Evolutionary conservation across 306 rosid species (phyloP).

Genomic region (Prunus campanulata): DNA sequence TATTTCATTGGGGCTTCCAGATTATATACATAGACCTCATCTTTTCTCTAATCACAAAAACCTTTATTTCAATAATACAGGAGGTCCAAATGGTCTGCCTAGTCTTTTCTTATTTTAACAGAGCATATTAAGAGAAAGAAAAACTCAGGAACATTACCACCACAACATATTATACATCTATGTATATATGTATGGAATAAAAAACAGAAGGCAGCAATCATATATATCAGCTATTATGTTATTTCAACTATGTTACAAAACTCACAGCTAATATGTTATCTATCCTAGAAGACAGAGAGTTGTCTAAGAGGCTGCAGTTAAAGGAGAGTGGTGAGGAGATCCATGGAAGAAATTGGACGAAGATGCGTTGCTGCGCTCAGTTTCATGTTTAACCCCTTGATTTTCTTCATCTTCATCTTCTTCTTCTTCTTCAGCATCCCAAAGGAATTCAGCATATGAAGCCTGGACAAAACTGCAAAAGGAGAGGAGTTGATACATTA

Average conservation of each 20-base stretch:
- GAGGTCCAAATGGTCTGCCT: not conserved
- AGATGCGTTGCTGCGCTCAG: constrained; percentile 23
- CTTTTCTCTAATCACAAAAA: not conserved
- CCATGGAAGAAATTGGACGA: constrained; percentile 37
- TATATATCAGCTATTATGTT: constrained; percentile 1
- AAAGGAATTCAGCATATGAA: constrained; percentile 76
- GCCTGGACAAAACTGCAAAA: constrained; percentile 66
- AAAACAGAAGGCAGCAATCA: not conserved
- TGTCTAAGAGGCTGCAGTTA: constrained; percentile 46
- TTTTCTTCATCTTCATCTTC: constrained; percentile 12
- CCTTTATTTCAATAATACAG: not conserved
- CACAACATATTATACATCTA: not conserved
- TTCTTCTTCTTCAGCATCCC: constrained; percentile 65
- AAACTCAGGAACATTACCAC: not conserved
- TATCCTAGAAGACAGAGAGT: not conserved
- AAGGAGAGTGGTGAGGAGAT: constrained; percentile 34
- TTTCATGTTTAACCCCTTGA: constrained; percentile 19
- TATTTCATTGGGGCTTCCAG: not conserved
- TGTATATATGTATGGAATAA: not conserved
- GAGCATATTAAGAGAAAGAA: not conserved
- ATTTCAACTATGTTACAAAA: constrained; percentile 1
- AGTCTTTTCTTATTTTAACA: not conserved
- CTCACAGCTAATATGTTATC: not conserved
- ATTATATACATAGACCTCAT: not conserved
- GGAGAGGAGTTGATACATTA: not conserved